These are phyloP conservation scores for Fusarium begoniae DNA, from an alignment of 2,329 filamentous ascomycete genomes.

Conservation along the genomic window DNA sequence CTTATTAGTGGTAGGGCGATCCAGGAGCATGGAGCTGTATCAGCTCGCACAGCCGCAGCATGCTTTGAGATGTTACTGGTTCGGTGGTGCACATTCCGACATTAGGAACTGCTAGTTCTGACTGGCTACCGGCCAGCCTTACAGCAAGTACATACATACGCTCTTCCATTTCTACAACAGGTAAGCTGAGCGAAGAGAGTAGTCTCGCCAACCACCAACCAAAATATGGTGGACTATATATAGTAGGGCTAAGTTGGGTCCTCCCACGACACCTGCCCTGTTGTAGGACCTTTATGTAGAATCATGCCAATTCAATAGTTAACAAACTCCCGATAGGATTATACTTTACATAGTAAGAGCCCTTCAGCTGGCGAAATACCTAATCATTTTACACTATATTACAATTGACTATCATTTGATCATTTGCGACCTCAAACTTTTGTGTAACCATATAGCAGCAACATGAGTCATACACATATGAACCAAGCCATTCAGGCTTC, in stretches of 20 bases:
- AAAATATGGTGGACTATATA: background rate
- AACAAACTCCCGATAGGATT: background rate
- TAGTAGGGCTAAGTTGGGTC: background rate
- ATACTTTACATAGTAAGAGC: background rate
- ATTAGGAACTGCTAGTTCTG: background rate
- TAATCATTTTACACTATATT: slow-evolving; percentile 21
- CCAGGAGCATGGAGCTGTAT: slow-evolving; percentile 10
- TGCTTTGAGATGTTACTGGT: slow-evolving; percentile 4
- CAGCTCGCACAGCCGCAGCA: slow-evolving; percentile 7
- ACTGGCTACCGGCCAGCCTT: background rate
- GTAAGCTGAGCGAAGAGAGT: slow-evolving; percentile 3
- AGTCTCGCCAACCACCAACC: background rate
- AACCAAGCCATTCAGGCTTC: slow-evolving; percentile 15
- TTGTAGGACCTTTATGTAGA: background rate
- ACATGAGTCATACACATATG: slow-evolving; percentile 17
- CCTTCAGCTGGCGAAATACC: background rate
- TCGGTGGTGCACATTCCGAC: background rate
- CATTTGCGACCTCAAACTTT: background rate
- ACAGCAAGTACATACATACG: background rate
- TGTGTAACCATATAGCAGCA: background rate
- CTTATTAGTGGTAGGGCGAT: background rate
- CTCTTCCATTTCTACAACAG: background rate
- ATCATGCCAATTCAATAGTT: background rate
- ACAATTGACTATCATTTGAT: slow-evolving; percentile 14
- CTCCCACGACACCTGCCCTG: background rate